Evolutionary conservation across 2,329 filamentous ascomycete genomes (phyloP).

Genomic region (Meredithiella fracta): DNA sequence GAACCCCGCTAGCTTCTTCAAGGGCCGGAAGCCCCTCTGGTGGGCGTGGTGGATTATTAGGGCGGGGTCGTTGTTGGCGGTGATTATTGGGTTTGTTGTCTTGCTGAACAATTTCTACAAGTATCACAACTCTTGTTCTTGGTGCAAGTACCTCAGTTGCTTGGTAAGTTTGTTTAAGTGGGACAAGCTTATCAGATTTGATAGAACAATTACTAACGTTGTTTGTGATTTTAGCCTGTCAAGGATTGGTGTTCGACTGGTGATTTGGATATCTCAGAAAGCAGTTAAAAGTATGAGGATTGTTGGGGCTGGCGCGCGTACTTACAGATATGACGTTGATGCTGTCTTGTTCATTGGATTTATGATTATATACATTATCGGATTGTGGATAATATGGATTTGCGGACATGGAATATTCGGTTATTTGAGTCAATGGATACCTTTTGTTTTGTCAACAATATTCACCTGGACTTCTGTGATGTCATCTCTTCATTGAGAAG

Average conservation of each 20-base stretch:
- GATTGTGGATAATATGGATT: too few species aligned
- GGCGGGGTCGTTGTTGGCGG: slow-evolving; percentile 58
- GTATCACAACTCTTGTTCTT: slow-evolving; percentile 57
- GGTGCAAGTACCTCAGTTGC: slow-evolving; percentile 94
- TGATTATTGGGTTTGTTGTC: slow-evolving; percentile 71
- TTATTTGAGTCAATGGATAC: too few species aligned
- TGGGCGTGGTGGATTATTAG: slow-evolving; percentile 95
- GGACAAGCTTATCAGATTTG: background rate
- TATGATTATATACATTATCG: background rate
- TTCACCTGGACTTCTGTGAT: too few species aligned
- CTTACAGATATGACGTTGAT: background rate
- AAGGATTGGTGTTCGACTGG: slow-evolving; percentile 50
- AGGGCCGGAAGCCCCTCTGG: slow-evolving; percentile 82
- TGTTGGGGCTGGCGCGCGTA: background rate
- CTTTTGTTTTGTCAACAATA: too few species aligned
- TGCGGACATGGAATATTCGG: too few species aligned
- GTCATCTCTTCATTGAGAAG: too few species aligned
- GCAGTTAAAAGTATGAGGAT: background rate
- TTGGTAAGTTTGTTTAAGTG: slow-evolving; percentile 48
- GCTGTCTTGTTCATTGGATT: background rate
- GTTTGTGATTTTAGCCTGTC: slow-evolving; percentile 32
- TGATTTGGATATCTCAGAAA: slow-evolving; percentile 16
- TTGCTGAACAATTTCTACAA: slow-evolving; percentile 84
- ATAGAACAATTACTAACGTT: slow-evolving; percentile 16
- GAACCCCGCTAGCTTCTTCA: slow-evolving; percentile 65